Evolutionary conservation across 208 protist species (phyloP), one percentile per base, ranked within the genome.

Genomic region (Acanthamoeba royreba): DNA sequence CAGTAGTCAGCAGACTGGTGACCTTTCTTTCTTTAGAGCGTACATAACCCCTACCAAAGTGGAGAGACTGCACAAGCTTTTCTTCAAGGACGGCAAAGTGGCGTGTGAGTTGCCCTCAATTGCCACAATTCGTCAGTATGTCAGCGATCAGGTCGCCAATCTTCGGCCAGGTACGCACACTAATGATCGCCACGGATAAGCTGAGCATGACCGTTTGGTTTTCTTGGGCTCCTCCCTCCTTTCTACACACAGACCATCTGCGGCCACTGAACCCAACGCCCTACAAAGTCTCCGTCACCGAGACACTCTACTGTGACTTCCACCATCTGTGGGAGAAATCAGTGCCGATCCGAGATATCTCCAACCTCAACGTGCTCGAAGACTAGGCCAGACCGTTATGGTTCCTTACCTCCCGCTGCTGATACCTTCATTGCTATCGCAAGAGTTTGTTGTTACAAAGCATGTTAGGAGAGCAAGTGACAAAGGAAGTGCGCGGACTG

Each of bases 271-370:
- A 93, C 38, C 88, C 88, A 13, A 93, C 88, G 11, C 88, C 88
- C 28, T 93, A 93, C 88, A 93, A 93, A 42, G 83, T 90, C n/a
- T 69, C 52, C 11, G 83, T 90, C 19, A 90, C 83, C 0, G 83
- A 58, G 31, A 43, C 31, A 3, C 38, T 90, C 83, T 90, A 45
- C 33, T 35, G 53, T 8, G 46, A 69, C 53, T 58, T 90, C 52
- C 83, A 90, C 40, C 52, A n/a, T 17, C 40, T 90, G 53, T 90
- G 83, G 83, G 46, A 69, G 83, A 15, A 46, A 52, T 58, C 46
- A 25, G 83, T 19, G 0, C 83, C 83, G 19, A 90, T 90, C 83
- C 40, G 43, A 35, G 83, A 90, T 42, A 90, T 90, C n/a, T 90
- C 83, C 83, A 85, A 85, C 7, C 74, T 85, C n/a, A 85, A 85